Base-by-base conservation (phyloP, 441 rosid species). In the Arabidopsis hybrid region DNA sequence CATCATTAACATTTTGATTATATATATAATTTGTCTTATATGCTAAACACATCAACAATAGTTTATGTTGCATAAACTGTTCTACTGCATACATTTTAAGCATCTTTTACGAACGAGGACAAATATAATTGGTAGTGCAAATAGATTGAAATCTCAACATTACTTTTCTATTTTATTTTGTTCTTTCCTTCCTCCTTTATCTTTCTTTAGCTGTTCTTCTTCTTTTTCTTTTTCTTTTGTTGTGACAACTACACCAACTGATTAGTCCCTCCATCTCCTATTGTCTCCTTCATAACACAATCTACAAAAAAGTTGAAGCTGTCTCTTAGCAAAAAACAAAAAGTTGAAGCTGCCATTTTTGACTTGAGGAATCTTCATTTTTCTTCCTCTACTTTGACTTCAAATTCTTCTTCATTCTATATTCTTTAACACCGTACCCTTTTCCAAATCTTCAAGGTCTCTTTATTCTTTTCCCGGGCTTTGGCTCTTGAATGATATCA, bases 311-410 rank as follows among this genome's bases (percentile, higher is more conserved):
- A 21, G 26, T 21, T 21, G 26, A 21, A 21, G 26, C 26, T 21
- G 26, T 21, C 26, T 21, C 26, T 21, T 21, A 21, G 32, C 32
- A 31, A 31, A 31, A 31, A 73, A 82, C 70, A 40, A 64, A 87
- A 77, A 82, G 76, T 65, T 40, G 69, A 70, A 79, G 90, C 88
- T 78, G 88, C 81, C 53, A 80, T 83, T 84, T 71, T 85, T 85
- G 87, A 86, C 91, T 83, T 52, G 67, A 14, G 42, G 46, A 67
- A 74, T 60, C 43, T 34, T 71, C 50, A 16, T 56, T 42, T 64
- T 39, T 66, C 39, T 61, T 43, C 55, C 21, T 56, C 61, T 72
- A 18, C 16, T 70, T 80, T 68, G 67, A 65, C 76, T 67, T 76
- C 69, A 65, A 72, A 49, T 29, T 21, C 71, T 39, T 17, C 74